Evolutionary conservation across 768 basidiomycete species (phyloP).

Genomic region (Punctularia strigosozonata): DNA sequence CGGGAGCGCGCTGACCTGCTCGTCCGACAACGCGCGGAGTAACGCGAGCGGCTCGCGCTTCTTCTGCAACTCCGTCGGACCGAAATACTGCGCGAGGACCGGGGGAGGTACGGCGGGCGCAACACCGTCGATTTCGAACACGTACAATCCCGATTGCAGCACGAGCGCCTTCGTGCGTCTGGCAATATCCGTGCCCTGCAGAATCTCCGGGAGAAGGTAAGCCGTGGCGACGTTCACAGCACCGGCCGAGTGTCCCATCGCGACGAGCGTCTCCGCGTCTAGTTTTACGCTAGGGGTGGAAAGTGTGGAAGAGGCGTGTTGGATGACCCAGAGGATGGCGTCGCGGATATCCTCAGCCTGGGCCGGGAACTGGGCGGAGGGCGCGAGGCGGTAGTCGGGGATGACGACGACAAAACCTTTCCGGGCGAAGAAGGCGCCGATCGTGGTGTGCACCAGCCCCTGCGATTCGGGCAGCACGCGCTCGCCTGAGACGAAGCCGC

Average conservation of each 20-base stretch:
- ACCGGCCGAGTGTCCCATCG: slow-evolving; percentile 57
- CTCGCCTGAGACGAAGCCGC: slow-evolving; percentile 43
- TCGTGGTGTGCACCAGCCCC: slow-evolving; percentile 40
- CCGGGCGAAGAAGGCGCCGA: slow-evolving; percentile 51
- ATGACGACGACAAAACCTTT: slow-evolving; percentile 52
- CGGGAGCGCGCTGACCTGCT: slow-evolving; percentile 28
- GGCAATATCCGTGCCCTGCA: too few relatives aligned
- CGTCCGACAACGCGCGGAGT: slow-evolving; percentile 23
- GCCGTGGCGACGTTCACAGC: slow-evolving; percentile 36
- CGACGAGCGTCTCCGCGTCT: slow-evolving; percentile 30
- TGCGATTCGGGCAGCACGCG: slow-evolving; percentile 33
- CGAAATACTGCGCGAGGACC: slow-evolving; percentile 26
- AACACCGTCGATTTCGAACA: slow-evolving; percentile 16
- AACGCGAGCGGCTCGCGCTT: slow-evolving; percentile 31
- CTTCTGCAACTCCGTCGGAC: slow-evolving; percentile 23
- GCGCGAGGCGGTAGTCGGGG: slow-evolving; percentile 57
- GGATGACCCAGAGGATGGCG: slow-evolving; percentile 42
- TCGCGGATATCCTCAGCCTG: slow-evolving; percentile 47
- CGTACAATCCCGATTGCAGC: slow-evolving; percentile 34
- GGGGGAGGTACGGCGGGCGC: slow-evolving; percentile 14
- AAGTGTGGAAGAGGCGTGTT: too few relatives aligned
- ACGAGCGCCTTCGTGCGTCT: too few relatives aligned
- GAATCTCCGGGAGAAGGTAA: slow-evolving; percentile 25
- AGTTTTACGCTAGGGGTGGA: slow-evolving; percentile 13
- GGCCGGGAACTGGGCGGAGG: slow-evolving; percentile 41